Conservation (phyloP, 1,284 basidiomycete species). For the Porogramme epimiltina region DNA sequence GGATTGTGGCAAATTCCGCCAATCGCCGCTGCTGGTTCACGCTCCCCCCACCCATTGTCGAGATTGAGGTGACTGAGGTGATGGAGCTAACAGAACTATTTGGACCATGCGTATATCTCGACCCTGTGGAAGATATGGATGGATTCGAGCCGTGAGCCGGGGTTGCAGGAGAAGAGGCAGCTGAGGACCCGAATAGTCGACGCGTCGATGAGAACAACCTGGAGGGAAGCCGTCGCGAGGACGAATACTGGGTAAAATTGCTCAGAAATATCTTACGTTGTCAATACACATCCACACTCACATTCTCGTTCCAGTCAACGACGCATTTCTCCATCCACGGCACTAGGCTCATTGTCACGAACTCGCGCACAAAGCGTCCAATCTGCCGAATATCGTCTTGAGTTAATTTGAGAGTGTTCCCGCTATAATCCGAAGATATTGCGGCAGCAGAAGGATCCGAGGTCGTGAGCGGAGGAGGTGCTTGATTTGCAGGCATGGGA, state of each 20-base stretch:
- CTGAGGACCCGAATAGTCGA: conserved; percentile 77
- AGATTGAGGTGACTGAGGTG: conserved; percentile 29
- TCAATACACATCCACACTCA: conserved; percentile 33
- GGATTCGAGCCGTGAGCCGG: conserved; percentile 32
- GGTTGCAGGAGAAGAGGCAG: conserved; percentile 42
- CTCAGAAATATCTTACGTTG: not conserved
- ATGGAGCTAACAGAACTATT: conserved; percentile 37
- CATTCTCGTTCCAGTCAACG: conserved; percentile 91
- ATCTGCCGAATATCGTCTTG: conserved; percentile 82
- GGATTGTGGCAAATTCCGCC: conserved; percentile 93
- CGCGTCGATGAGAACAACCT: conserved; percentile 89
- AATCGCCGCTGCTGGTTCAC: conserved; percentile 79
- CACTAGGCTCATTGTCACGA: conserved; percentile 87
- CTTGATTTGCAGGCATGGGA: conserved; percentile 24
- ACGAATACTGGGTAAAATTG: conserved; percentile 63
- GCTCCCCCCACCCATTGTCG: conserved; percentile 34
- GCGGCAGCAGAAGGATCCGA: conserved; percentile 12
- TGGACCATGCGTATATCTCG: conserved; percentile 42
- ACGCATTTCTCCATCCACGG: conserved; percentile 98
- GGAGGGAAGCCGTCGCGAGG: conserved; percentile 80
- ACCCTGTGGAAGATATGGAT: conserved; percentile 44
- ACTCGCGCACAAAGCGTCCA: conserved; percentile 85
- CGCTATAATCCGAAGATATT: conserved; percentile 12
- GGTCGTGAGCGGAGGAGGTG: conserved; percentile 18
- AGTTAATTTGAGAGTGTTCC: conserved; percentile 42